Base-by-base conservation (phyloP, 768 basidiomycete genomes). In the Hypholoma fasciculare region DNA sequence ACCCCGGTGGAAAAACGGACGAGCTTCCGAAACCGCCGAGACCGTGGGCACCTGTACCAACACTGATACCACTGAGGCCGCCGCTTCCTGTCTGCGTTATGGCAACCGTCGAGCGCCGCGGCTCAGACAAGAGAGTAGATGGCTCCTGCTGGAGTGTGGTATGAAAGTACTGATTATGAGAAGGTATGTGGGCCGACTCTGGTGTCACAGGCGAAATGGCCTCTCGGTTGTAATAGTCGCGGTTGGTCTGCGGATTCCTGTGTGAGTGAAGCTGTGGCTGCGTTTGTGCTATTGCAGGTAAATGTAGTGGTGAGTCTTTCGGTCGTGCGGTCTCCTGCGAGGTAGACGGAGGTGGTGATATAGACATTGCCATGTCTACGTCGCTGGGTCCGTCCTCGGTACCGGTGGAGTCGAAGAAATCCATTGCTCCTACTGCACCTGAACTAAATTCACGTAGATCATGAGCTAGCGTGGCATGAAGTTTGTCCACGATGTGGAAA, bases 391-490 rank as follows among this genome's bases (percentile, higher is more conserved):
- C 20, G 16, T 38, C 54, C 7, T 27, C 17, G 13, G 34, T 12
- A 51, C 62, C 60, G 11, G 60, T 51, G 14, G 46, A 56, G 20
- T 66, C 66, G 49, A 58, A 66, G 37, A 66, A 63, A 14, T 62
- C 44, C 38, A 58, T 52, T 19, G 40, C 30, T 13, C 34, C 26
- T 16, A 46, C 44, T 6, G 17, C 54, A 7, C 59, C 58, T 27
- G 64, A 44, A 17, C 59, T 66, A 27, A 75, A 69, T 26, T 80
- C 76, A 54, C 75, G 75, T 74, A 86, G 69, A 61, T 87, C 86
- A 44, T 82, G 78, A 57, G 78, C 77, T 58, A 89, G 81, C 14
- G 76, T 76, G 2, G 82, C 78, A 62, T 86, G 83, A 59, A 83
- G 72, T 26, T 65, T 53, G 7, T 65, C 57, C n/a, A 48, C 57